Conservation (phyloP, 805 yeast species). For the Zygosaccharomyces siamensis region DNA sequence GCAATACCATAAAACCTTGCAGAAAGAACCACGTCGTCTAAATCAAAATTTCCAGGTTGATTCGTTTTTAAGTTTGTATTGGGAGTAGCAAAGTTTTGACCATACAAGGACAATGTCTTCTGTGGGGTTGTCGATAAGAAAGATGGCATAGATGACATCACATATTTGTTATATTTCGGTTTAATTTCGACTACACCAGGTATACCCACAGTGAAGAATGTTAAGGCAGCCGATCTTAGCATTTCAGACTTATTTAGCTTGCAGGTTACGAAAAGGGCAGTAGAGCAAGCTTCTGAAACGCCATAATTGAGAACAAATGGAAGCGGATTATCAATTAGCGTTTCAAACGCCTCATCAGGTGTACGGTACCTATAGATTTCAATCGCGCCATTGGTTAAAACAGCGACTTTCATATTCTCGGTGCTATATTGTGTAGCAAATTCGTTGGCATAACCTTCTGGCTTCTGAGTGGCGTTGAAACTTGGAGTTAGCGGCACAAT, state of each 20-base stretch:
- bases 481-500: conserved; percentile 66
- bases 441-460: conserved; percentile 78
- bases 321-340: conserved; percentile 63
- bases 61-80: conserved; percentile 10
- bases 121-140: conserved; percentile 25
- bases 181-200: conserved; percentile 42
- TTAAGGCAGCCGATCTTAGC: conserved; percentile 41
- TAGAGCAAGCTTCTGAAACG: conserved; percentile 82
- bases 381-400: conserved; percentile 74
- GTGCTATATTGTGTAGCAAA: conserved; percentile 80
- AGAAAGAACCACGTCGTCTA: conserved; percentile 79
- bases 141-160: conserved; percentile 29
- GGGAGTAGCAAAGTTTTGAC: conserved; percentile 13
- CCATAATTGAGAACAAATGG: conserved; percentile 78
- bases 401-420: conserved; percentile 66
- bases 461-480: conserved; percentile 66
- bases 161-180: conserved; percentile 37
- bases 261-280: conserved; percentile 80
- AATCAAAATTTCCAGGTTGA: conserved; percentile 33
- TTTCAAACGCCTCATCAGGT: conserved; percentile 71
- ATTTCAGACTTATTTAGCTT: conserved; percentile 58
- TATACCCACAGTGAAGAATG: conserved; percentile 40
- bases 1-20: conserved; percentile 89
- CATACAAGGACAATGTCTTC: conserved; percentile 7
- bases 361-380: conserved; percentile 72